Conservation (phyloP, 2,329 filamentous ascomycete species). For the Rhynchosporium agropyri region DNA sequence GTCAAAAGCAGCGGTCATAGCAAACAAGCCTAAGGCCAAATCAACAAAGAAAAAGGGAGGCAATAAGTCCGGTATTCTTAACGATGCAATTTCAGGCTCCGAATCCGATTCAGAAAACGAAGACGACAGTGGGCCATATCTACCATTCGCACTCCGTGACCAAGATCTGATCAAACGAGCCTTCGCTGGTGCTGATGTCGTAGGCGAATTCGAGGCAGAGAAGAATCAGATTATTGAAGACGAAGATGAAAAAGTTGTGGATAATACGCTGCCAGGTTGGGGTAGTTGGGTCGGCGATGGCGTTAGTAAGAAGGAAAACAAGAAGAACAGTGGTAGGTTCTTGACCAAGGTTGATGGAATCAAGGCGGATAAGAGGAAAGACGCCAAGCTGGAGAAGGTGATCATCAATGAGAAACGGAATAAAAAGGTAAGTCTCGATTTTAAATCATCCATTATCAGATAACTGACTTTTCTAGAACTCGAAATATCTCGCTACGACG, state of each 20-base stretch:
- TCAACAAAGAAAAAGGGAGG: constrained; percentile 26
- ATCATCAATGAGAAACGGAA: constrained; percentile 91
- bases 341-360: constrained; percentile 72
- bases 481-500: constrained; percentile 80
- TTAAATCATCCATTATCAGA: neutral
- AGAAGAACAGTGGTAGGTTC: constrained; percentile 62
- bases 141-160: constrained; percentile 61
- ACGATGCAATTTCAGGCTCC: constrained; percentile 25
- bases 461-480: constrained; percentile 60
- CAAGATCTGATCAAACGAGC: constrained; percentile 75
- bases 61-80: constrained; percentile 32
- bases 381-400: constrained; percentile 78
- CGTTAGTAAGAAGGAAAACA: constrained; percentile 69
- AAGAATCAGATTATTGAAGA: constrained; percentile 72
- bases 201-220: constrained; percentile 77
- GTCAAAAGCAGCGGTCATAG: constrained; percentile 39
- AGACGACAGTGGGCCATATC: constrained; percentile 53
- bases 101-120: constrained; percentile 42
- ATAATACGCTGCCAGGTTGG: constrained; percentile 91
- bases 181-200: constrained; percentile 86
- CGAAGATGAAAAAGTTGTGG: constrained; percentile 81
- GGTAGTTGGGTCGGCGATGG: constrained; percentile 88
- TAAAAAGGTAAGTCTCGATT: constrained; percentile 68
- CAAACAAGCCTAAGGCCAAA: constrained; percentile 37
- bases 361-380: constrained; percentile 75